phyloP scores from a whole-genome alignment of 2,329 filamentous ascomycete species.

The Penicillium sp. region DNA sequence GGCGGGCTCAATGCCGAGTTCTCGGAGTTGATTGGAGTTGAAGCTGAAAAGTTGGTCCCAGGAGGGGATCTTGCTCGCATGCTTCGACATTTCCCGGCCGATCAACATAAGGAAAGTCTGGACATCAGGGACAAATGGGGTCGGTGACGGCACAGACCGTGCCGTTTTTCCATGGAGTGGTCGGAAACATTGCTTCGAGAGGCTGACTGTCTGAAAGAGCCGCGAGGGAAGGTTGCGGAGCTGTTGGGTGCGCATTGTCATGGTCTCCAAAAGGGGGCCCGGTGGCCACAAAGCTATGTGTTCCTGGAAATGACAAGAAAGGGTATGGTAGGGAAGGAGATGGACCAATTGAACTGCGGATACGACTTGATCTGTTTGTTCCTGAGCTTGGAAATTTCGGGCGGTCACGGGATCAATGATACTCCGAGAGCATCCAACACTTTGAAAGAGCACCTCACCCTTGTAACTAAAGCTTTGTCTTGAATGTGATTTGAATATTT shows the following conservation, averaged over 20 bases:
- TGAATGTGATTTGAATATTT: neutral
- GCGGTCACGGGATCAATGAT: constrained; percentile 33
- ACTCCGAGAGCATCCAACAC: constrained; percentile 19
- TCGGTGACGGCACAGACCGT: constrained; percentile 65
- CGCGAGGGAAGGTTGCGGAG: constrained; percentile 28
- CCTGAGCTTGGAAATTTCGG: constrained; percentile 30
- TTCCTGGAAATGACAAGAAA: neutral
- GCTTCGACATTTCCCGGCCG: constrained; percentile 78
- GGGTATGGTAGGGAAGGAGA: neutral
- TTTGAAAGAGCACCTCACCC: neutral
- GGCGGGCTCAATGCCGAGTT: constrained; percentile 83
- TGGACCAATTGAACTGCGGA: neutral
- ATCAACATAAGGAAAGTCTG: constrained; percentile 86
- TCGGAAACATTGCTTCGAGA: constrained; percentile 38
- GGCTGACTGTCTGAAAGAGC: constrained; percentile 23
- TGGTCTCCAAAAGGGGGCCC: constrained; percentile 7
- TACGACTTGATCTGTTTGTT: neutral
- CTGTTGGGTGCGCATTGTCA: constrained; percentile 31
- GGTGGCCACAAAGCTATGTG: neutral
- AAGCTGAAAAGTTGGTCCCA: constrained; percentile 91
- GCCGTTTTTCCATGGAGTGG: constrained; percentile 42
- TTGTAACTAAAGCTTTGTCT: neutral
- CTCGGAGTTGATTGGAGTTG: constrained; percentile 72
- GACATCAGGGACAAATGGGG: constrained; percentile 82
- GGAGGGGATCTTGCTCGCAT: constrained; percentile 81